Evolutionary conservation across 169 alveolate genomes (phyloP).

Genomic region (Plasmodium yoelii): DNA sequence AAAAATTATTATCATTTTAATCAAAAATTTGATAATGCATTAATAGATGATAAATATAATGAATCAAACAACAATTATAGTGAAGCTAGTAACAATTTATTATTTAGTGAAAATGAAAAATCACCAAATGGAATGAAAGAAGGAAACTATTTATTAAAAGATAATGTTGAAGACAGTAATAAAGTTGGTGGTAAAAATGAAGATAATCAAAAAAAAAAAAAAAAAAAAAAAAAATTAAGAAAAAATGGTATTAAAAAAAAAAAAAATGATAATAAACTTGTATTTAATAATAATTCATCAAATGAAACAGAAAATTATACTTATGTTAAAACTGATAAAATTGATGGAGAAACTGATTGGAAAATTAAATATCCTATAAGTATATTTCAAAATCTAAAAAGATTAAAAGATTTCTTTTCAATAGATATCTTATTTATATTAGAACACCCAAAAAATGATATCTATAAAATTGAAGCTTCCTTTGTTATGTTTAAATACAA

Average conservation of each 20-base stretch:
- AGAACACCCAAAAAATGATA: conserved; percentile 92
- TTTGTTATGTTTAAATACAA: conserved; percentile 81
- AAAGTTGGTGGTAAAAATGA: not conserved
- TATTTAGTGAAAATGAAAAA: conserved; percentile 75
- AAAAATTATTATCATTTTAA: conserved; percentile 51
- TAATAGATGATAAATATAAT: conserved; percentile 61
- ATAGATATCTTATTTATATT: conserved; percentile 82
- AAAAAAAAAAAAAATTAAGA: conserved; percentile 8
- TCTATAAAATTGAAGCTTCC: conserved; percentile 91
- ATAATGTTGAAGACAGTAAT: conserved; percentile 2
- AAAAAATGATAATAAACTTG: conserved; percentile 2
- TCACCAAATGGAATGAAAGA: conserved; percentile 27
- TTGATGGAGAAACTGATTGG: conserved; percentile 99
- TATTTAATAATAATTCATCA: conserved; percentile 13
- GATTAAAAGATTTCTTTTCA: conserved; percentile 81
- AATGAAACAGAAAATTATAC: conserved; percentile 83
- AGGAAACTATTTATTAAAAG: conserved; percentile 9
- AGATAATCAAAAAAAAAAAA: conserved; percentile 6
- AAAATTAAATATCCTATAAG: conserved; percentile 95
- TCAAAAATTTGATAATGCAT: conserved; percentile 58
- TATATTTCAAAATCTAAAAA: conserved; percentile 86
- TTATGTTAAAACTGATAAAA: conserved; percentile 97
- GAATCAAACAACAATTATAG: conserved; percentile 61
- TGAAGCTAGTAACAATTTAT: conserved; percentile 47
- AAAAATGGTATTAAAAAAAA: not conserved